phyloP scores from a whole-genome alignment of 2,329 filamentous ascomycete species.

The Fusarium clavum region DNA sequence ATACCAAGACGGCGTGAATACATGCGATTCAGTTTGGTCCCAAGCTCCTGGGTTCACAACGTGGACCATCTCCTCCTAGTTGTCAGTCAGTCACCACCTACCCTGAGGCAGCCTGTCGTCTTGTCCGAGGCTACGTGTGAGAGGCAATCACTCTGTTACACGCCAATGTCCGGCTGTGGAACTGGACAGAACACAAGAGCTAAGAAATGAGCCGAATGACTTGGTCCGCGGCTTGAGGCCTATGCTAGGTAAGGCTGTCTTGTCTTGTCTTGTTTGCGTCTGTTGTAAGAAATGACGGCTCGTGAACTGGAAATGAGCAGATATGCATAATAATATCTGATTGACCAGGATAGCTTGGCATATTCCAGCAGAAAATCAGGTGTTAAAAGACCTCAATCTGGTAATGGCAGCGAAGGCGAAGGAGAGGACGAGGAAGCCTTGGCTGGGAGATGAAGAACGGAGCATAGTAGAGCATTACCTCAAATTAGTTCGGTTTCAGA shows the following conservation, averaged over 20 bases:
- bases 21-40: neutral
- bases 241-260: neutral
- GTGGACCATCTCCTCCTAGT: neutral
- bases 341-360: conserved; percentile 6
- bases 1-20: neutral
- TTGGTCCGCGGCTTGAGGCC: neutral
- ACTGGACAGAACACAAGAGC: conserved; percentile 8
- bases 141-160: conserved; percentile 41
- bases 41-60: conserved; percentile 23
- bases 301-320: conserved; percentile 3
- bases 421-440: conserved; percentile 1
- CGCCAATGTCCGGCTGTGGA: conserved; percentile 36
- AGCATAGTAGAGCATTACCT: conserved; percentile 21
- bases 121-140: conserved; percentile 1
- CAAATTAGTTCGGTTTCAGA: conserved; percentile 46
- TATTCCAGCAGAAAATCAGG: neutral
- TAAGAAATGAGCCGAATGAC: conserved; percentile 10
- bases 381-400: conserved; percentile 2
- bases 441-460: conserved; percentile 43
- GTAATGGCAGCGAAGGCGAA: conserved; percentile 2
- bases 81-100: neutral
- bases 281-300: neutral
- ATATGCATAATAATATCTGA: neutral
- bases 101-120: conserved; percentile 1
- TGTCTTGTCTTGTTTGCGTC: neutral